Evolutionary conservation across 2,329 filamentous ascomycete species (phyloP).

Genomic region (Ceratocystis alfenasii): DNA sequence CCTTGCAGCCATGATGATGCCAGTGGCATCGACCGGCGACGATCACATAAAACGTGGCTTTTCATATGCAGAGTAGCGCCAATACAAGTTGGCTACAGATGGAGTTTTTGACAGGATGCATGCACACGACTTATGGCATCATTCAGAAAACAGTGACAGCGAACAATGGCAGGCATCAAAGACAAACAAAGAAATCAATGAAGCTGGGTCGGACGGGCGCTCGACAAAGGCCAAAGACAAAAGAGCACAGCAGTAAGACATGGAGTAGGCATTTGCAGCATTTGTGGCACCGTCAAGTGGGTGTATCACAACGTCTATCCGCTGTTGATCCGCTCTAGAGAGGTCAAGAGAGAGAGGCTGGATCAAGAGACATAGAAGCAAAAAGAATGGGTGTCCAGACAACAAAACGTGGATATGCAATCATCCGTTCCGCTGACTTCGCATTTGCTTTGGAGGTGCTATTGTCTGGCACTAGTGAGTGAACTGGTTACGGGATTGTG

Average conservation of each 20-base stretch:
- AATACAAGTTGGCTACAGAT: neutral
- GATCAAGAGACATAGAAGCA: neutral
- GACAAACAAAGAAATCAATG: neutral
- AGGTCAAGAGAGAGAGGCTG: neutral
- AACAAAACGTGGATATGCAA: neutral
- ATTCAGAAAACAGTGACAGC: neutral
- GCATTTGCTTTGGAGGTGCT: neutral
- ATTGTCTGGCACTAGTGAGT: neutral
- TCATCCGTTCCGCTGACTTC: neutral
- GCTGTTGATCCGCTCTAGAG: neutral
- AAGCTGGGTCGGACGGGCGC: neutral
- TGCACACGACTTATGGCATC: neutral
- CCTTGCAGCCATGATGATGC: neutral
- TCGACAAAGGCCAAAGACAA: neutral
- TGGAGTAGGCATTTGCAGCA: neutral
- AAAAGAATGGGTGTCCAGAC: neutral
- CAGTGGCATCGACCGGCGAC: neutral
- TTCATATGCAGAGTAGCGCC: neutral
- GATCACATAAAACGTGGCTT: conserved; percentile 1
- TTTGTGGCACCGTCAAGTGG: neutral
- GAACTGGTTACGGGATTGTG: neutral
- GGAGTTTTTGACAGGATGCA: conserved; percentile 3
- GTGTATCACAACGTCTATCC: neutral
- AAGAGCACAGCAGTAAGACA: neutral
- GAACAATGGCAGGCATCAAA: neutral